These are phyloP conservation scores for Plasmopara viticola DNA, from an alignment of 352 stramenopile genomes.

Conservation along the genomic window DNA sequence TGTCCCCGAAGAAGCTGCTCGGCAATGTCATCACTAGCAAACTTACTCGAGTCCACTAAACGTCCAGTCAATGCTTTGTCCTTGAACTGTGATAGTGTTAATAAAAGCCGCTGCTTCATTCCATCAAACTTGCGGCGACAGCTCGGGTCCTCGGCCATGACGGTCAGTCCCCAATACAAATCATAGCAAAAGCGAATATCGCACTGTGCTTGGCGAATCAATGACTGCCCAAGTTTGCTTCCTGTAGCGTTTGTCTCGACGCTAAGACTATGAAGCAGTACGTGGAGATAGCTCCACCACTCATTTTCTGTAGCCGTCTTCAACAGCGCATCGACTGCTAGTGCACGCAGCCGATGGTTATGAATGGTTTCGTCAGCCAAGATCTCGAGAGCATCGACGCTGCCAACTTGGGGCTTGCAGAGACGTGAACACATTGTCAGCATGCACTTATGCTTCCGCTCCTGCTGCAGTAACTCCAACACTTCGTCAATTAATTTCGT, in stretches of 20 bases:
- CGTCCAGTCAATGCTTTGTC: slow-evolving; percentile 43
- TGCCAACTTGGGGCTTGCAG: slow-evolving; percentile 65
- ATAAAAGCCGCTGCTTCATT: slow-evolving; percentile 70
- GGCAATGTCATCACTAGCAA: slow-evolving; percentile 49
- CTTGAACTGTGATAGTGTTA: slow-evolving; percentile 64
- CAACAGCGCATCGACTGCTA: slow-evolving; percentile 59
- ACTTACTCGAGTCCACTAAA: slow-evolving; percentile 20
- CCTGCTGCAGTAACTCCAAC: slow-evolving; percentile 52
- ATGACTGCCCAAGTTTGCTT: slow-evolving; percentile 58
- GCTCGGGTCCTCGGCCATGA: slow-evolving; percentile 72
- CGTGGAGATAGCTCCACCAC: slow-evolving; percentile 71
- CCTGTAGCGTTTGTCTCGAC: slow-evolving; percentile 53
- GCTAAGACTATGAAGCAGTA: slow-evolving; percentile 69
- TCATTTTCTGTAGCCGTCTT: slow-evolving; percentile 68
- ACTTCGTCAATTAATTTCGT: slow-evolving; percentile 47
- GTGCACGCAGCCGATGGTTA: slow-evolving; percentile 44
- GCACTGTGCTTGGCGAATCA: slow-evolving; percentile 69
- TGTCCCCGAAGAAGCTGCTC: slow-evolving; percentile 81
- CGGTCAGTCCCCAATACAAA: slow-evolving; percentile 77
- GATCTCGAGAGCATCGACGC: slow-evolving; percentile 75
- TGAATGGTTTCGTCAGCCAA: slow-evolving; percentile 63
- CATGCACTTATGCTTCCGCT: slow-evolving; percentile 78
- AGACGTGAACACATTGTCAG: slow-evolving; percentile 82
- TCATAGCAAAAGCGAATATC: slow-evolving; percentile 82
- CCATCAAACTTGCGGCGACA: slow-evolving; percentile 77